Percentiles rank a stretch among this genome's conserved stretches.
These are phyloP conservation scores for Phlegmacium glaucopus DNA, from an alignment of 768 basidiomycete species.

Conservation along the genomic window DNA sequence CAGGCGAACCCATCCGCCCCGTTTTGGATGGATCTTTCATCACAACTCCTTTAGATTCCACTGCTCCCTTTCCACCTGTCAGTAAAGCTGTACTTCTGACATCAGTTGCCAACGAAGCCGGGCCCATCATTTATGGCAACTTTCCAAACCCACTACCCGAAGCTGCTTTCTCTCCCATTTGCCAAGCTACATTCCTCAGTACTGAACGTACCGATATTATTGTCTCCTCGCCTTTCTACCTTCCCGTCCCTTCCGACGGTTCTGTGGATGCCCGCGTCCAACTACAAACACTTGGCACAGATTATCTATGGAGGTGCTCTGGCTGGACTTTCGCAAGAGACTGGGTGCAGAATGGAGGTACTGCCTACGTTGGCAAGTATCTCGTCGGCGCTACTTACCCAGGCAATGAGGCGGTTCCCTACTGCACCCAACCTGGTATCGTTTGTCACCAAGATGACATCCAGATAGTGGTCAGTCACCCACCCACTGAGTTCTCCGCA, in stretches of 20 bases:
- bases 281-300: conserved; percentile 59
- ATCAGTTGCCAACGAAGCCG: conserved; percentile 72
- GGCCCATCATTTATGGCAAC: conserved; percentile 48
- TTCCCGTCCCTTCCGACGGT: conserved; percentile 23
- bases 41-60: conserved; percentile 61
- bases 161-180: conserved; percentile 33
- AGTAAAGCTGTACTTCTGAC: conserved; percentile 70
- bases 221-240: conserved; percentile 46
- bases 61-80: conserved; percentile 53
- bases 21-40: conserved; percentile 68
- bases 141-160: conserved; percentile 38
- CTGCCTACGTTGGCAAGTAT: conserved; percentile 65
- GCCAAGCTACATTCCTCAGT: conserved; percentile 43
- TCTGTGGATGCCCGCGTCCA: conserved; percentile 51
- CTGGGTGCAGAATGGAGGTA: conserved; percentile 64
- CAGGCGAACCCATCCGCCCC: conserved; percentile 59
- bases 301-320: conserved; percentile 68
- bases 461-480: conserved; percentile 61
- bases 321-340: conserved; percentile 67
- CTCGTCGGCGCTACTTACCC: conserved; percentile 69
- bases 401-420: conserved; percentile 51
- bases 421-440: conserved; percentile 51
- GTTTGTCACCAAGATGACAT: conserved; percentile 87
- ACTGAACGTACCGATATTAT: conserved; percentile 38
- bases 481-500: not conserved